phyloP scores from a whole-genome alignment of 352 stramenopile genomes.

The Globisporangium polare region DNA sequence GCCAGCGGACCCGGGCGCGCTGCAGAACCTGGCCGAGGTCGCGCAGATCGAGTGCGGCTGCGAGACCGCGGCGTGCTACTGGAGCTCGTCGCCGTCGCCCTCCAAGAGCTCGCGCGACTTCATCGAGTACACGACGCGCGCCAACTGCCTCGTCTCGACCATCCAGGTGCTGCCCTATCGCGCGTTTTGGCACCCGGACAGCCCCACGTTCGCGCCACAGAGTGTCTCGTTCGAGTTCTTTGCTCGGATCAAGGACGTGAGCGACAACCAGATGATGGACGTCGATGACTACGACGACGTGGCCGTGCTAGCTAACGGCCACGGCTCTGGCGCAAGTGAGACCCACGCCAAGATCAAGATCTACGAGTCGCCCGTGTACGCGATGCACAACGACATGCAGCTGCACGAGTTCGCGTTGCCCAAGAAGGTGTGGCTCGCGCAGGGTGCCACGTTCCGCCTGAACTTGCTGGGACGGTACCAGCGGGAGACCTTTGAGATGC shows the following conservation, averaged over 20 bases:
- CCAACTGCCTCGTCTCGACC: constrained; percentile 36
- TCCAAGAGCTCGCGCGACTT: constrained; percentile 34
- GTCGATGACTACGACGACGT: constrained; percentile 8
- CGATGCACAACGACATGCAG: constrained; percentile 62
- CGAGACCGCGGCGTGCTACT: constrained; percentile 63
- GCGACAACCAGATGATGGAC: background rate
- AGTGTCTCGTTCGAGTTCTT: constrained; percentile 60
- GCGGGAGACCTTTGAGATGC: constrained; percentile 43
- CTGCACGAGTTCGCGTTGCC: constrained; percentile 57
- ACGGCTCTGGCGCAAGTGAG: no score
- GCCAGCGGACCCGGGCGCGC: constrained; percentile 22
- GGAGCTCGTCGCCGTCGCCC: constrained; percentile 23
- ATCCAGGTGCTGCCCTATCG: constrained; percentile 70
- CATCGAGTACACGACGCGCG: constrained; percentile 57
- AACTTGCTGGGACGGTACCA: constrained; percentile 60
- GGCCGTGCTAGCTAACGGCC: constrained; percentile 1
- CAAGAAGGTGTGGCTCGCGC: constrained; percentile 35
- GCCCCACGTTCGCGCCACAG: constrained; percentile 61
- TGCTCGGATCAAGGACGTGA: constrained; percentile 4
- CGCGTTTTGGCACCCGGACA: constrained; percentile 73
- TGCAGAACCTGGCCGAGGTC: constrained; percentile 38
- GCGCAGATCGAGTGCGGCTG: constrained; percentile 70
- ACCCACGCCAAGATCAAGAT: constrained; percentile 2
- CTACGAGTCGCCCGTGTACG: constrained; percentile 56
- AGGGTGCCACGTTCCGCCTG: constrained; percentile 37